phyloP scores from a whole-genome alignment of 441 rosid species.

The Pelargonium citronellum region DNA sequence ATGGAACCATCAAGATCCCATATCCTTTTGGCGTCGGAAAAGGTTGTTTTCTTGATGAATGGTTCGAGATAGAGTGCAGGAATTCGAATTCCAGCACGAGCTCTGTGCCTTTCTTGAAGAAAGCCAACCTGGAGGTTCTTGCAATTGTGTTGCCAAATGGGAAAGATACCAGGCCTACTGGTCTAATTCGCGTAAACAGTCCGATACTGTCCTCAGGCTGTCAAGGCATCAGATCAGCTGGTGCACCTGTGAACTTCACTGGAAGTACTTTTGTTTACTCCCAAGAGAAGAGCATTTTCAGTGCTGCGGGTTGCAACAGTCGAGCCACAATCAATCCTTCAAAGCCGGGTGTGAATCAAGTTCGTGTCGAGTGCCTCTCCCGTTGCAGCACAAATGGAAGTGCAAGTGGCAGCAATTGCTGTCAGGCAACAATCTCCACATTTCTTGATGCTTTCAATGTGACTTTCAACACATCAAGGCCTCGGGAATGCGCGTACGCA shows the following conservation, averaged over 20 bases:
- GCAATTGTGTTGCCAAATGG: not conserved
- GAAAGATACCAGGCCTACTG: not conserved
- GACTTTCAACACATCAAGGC: not conserved
- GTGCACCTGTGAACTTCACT: not conserved
- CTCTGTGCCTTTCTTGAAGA: not conserved
- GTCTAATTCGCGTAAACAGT: not conserved
- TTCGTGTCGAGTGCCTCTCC: not conserved
- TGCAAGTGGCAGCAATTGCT: not conserved
- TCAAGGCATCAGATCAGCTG: not conserved
- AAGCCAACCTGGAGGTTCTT: not conserved
- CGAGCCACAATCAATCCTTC: not conserved
- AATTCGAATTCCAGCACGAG: not conserved
- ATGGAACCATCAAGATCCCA: not conserved
- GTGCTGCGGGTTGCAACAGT: not conserved
- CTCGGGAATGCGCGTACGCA: not conserved
- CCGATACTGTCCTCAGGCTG: not conserved
- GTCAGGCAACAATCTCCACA: not conserved
- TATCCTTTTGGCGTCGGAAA: not conserved
- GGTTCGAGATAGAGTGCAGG: slow-evolving; percentile 5
- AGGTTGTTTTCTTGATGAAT: not conserved
- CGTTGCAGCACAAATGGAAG: not conserved
- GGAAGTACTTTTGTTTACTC: slow-evolving; percentile 1
- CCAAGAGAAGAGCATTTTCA: not conserved
- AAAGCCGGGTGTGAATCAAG: not conserved
- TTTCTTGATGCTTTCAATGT: not conserved